These are phyloP conservation scores for Colletotrichum eremochloae DNA, from an alignment of 2,329 filamentous ascomycete genomes.

Conservation along the genomic window DNA sequence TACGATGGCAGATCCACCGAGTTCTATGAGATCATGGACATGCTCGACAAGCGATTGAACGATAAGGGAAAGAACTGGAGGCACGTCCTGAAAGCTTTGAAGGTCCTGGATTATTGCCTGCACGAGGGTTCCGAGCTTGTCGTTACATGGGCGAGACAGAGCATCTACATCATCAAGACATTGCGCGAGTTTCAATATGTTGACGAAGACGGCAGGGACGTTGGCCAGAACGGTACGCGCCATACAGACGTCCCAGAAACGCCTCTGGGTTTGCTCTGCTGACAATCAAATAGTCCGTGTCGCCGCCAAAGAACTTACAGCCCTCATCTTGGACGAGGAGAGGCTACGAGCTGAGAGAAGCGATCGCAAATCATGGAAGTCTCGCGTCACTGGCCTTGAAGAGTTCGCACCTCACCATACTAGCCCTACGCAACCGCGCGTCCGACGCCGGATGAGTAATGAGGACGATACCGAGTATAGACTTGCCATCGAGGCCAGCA, in stretches of 20 bases:
- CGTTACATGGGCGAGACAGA: slow-evolving; percentile 97
- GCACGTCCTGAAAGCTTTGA: slow-evolving; percentile 96
- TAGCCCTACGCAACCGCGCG: slow-evolving; percentile 52
- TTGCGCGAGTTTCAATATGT: slow-evolving; percentile 96
- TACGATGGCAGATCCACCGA: slow-evolving; percentile 79
- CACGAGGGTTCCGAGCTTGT: slow-evolving; percentile 97
- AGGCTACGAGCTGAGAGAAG: slow-evolving; percentile 89
- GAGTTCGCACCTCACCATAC: slow-evolving; percentile 72
- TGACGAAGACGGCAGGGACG: slow-evolving; percentile 94
- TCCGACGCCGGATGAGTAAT: slow-evolving; percentile 63
- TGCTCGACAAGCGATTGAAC: slow-evolving; percentile 98
- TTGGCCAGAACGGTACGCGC: slow-evolving; percentile 90
- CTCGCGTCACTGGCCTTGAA: slow-evolving; percentile 92
- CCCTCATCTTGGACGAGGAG: slow-evolving; percentile 93
- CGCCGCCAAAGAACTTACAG: slow-evolving; percentile 94
- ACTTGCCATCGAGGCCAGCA: slow-evolving; percentile 94
- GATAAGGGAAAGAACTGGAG: slow-evolving; percentile 99
- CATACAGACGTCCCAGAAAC: neutral
- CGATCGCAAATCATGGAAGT: slow-evolving; percentile 96
- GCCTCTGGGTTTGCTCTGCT: slow-evolving; percentile 45
- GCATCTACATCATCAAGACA: slow-evolving; percentile 99
- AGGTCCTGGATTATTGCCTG: slow-evolving; percentile 97
- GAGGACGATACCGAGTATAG: slow-evolving; percentile 92
- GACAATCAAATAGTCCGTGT: slow-evolving; percentile 79
- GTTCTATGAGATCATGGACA: slow-evolving; percentile 99